Base-by-base conservation (phyloP, 176 grass and related monocot genomes). In the Urochloa ruziziensis region DNA sequence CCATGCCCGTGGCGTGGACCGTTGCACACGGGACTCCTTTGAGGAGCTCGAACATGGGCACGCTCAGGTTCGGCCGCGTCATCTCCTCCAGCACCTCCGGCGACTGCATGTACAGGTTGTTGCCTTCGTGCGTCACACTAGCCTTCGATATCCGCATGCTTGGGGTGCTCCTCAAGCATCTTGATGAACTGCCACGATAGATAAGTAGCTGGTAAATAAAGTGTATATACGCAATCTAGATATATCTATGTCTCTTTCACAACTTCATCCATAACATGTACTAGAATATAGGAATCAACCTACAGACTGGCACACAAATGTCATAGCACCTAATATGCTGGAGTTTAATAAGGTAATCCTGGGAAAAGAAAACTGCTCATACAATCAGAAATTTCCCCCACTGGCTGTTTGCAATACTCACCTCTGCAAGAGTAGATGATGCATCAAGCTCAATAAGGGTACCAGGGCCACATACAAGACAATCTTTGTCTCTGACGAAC, bases 51-150 rank as follows among this genome's bases (percentile, higher is more conserved):
- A 89, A 92, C 77, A 99, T 84, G 36, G 75, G 58, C 0, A 91
- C 29, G 39, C 73, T 58, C 30, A 98, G 87, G 80, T 98, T 98
- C 58, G 73, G 68, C 10, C 91, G 83, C 19, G 96, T 99, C 91
- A 94, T 94, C 86, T 91, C 86, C 84, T 94, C 92, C 23, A 98
- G 92, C 68, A 94, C 73, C 33, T 91, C 92, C 46, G 92, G 95
- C 58, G 95, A 85, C 78, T 98, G 95, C 95, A 94, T 95, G 82
- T 98, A 98, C 49, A 98, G 73, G 62, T 93, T 98, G 49, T 94
- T 90, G 48, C 93, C 89, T 85, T 70, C 84, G 29, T 89, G 87
- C 12, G 84, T 92, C 53, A 99, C 91, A 56, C 96, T 99, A 62
- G 93, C 88, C 74, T 92, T 96, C 0, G 87, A 92, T 85, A 99